A percentile compares a stretch with the other conserved stretches of the same genome.
These are phyloP conservation scores for Beauveria bassiana DNA, from an alignment of 2,329 filamentous ascomycete species.

Conservation along the genomic window DNA sequence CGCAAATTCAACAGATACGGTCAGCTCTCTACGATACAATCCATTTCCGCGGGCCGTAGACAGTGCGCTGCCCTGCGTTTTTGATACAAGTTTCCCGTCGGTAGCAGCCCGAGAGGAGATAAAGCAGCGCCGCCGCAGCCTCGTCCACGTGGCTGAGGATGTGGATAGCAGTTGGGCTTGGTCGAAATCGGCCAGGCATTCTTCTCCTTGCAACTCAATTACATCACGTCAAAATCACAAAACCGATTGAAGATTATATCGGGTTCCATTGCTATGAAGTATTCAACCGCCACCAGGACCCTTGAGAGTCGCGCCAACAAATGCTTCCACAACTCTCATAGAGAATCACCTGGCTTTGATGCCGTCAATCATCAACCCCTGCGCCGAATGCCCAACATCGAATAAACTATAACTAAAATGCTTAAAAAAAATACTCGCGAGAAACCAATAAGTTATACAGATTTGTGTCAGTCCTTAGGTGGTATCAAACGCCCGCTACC, in stretches of 20 bases:
- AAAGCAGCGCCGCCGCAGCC: not conserved
- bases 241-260: not conserved
- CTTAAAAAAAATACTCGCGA: not conserved
- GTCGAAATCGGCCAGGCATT: not conserved
- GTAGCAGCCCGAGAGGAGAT: not conserved
- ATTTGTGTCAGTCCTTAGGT: not conserved
- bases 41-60: no score
- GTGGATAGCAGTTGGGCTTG: not conserved
- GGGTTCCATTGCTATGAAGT: conserved; percentile 12
- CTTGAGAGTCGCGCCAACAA: not conserved
- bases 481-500: not conserved
- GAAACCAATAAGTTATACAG: conserved; percentile 4
- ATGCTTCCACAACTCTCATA: not conserved
- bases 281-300: not conserved
- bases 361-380: not conserved
- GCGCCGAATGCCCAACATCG: not conserved
- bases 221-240: not conserved
- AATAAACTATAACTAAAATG: not conserved
- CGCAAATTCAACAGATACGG: not conserved
- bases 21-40: no score
- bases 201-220: not conserved
- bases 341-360: not conserved
- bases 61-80: no score
- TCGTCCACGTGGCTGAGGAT: not conserved
- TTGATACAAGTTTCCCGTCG: not conserved